Base-by-base conservation (phyloP, 371 early-diverging fungal species). In the Syncephalastrum contaminatum region DNA sequence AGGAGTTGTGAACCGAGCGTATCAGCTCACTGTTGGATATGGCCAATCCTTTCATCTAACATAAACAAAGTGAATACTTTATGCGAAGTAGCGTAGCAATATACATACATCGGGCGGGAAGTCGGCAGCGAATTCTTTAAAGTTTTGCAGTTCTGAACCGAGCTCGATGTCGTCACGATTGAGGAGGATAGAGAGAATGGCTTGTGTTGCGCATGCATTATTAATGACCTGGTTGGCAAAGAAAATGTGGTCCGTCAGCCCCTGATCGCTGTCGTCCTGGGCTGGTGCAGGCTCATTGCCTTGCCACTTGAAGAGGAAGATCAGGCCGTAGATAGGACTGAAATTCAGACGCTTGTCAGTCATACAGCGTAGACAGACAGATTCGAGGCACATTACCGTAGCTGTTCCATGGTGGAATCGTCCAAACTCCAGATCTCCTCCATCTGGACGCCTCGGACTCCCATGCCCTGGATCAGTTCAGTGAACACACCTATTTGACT, bases 191-290 rank as follows among this genome's bases (percentile, higher is more conserved):
- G 91, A 88, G 19, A 96, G 67, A 56, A 96, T 92, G 3, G 97
- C 97, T 70, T 95, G 96, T 0, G 97, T 95, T 13, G 95, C 95
- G 61, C 97, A 96, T 3, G 97, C 96, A 69, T 96, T 96, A 27
- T 88, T 77, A 47, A 70, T 67, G 56, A 82, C 86, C 69, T 89
- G 88, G 41, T 87, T 79, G 15, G 89, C 88, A 72, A 94, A 94
- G 57, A 92, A 93, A 36, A 94, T 81, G 27, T 78, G 65, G 16
- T 59, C 59, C 4, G 53, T 58, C 13, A 62, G 48, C 5, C 49
- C 59, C 22, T 80, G 62, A 19, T 72, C 66, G 41, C 70, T 66
- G 4, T 63, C 63, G 4, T 75, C 60, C n/a, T 51, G 53, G 19
- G 61, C 53, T 44, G 56, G 58, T 22, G 63, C 51, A 13, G 67